Evolutionary conservation across 345 rosid genomes (phyloP).

Genomic region (Moringa oleifera): DNA sequence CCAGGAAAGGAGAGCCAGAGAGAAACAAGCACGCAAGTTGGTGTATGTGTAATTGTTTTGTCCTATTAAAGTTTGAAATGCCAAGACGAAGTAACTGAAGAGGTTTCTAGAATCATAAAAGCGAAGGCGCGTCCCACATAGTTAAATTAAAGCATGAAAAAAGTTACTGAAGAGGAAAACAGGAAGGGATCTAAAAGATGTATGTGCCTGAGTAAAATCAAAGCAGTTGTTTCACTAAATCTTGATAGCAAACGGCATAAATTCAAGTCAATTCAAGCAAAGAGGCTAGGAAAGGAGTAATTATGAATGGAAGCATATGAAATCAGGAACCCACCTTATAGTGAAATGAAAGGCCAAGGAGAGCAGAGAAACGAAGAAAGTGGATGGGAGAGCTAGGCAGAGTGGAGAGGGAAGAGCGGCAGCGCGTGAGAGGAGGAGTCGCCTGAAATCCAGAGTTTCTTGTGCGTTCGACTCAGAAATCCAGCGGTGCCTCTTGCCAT

Average conservation of each 20-base stretch:
- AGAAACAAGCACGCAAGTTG: not conserved
- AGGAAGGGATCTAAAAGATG: too few relatives aligned
- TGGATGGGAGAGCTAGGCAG: too few relatives aligned
- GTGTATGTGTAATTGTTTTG: not conserved
- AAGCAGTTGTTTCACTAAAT: too few relatives aligned
- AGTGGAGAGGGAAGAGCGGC: not conserved
- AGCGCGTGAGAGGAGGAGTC: not conserved
- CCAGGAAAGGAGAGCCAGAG: not conserved
- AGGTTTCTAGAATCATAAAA: too few relatives aligned
- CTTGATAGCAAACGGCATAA: too few relatives aligned
- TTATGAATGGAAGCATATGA: not conserved
- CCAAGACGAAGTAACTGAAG: too few relatives aligned
- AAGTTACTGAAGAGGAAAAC: too few relatives aligned
- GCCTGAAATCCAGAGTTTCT: constrained; percentile 12
- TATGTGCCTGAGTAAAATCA: not conserved
- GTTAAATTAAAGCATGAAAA: too few relatives aligned
- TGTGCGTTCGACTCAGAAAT: constrained; percentile 6
- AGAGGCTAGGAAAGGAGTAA: too few relatives aligned
- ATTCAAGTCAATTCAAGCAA: not conserved
- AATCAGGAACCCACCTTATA: not conserved
- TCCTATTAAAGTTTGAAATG: too few relatives aligned
- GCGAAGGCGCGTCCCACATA: too few relatives aligned
- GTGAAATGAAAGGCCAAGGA: not conserved
- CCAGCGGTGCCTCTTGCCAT: too few relatives aligned
- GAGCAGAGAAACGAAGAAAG: not conserved